Percentiles rank a stretch among this genome's conserved stretches.
Conservation (phyloP, 371 early-diverging fungal genomes). For the Fennellomyces sp. region DNA sequence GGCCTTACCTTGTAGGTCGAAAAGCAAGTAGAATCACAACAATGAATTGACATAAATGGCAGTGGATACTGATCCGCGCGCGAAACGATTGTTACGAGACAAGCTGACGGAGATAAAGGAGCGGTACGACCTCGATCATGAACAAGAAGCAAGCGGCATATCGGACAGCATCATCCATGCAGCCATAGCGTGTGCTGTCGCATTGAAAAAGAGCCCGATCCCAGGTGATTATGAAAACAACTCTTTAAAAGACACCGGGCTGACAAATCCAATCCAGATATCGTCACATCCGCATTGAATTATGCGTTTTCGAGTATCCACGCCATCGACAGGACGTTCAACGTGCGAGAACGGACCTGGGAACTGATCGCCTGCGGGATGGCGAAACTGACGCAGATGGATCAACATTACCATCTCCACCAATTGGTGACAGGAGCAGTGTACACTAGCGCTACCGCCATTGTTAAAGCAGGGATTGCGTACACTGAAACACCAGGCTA, state of each 20-base stretch:
- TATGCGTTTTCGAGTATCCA: conserved; percentile 42
- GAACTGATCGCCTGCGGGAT: conserved; percentile 48
- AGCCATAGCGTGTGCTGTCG: conserved; percentile 49
- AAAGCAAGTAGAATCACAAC: background rate
- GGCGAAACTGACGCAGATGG: conserved; percentile 55
- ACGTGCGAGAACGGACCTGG: conserved; percentile 57
- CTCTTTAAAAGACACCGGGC: background rate
- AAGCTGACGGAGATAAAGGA: conserved; percentile 34
- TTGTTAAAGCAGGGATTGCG: conserved; percentile 64
- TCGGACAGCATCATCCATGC: conserved; percentile 7
- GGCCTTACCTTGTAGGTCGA: conserved; percentile 54
- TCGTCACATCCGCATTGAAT: conserved; percentile 42
- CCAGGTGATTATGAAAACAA: conserved; percentile 34
- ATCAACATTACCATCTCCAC: conserved; percentile 62
- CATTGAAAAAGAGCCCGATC: conserved; percentile 69
- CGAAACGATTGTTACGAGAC: conserved; percentile 37
- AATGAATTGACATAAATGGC: conserved; percentile 1
- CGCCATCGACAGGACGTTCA: conserved; percentile 53
- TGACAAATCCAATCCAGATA: conserved; percentile 26
- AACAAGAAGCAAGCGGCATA: conserved; percentile 6
- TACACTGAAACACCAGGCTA: conserved; percentile 60
- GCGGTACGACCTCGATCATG: conserved; percentile 15
- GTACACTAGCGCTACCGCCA: conserved; percentile 52
- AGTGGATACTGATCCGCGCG: conserved; percentile 53
- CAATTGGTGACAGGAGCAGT: conserved; percentile 54